Evolutionary conservation across 2,329 filamentous ascomycete species (phyloP).

Genomic region (Pyrenophora teres): DNA sequence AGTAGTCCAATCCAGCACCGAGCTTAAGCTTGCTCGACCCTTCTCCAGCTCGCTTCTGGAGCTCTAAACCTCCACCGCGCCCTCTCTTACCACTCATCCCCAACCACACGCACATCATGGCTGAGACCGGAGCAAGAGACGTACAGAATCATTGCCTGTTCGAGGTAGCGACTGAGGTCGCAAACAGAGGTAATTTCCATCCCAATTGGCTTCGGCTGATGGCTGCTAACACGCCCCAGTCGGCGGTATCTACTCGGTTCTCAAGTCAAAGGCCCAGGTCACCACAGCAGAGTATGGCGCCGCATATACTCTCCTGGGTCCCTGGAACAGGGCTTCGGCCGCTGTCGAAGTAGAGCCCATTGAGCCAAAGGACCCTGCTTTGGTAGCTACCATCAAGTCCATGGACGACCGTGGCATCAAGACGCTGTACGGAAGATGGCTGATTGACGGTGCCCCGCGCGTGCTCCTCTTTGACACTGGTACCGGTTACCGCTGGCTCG

Average conservation of each 20-base stretch:
- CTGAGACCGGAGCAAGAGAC: constrained; percentile 58
- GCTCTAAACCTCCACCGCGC: constrained; percentile 15
- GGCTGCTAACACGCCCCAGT: constrained; percentile 60
- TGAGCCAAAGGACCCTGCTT: constrained; percentile 77
- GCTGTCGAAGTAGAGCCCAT: constrained; percentile 97
- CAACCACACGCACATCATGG: constrained; percentile 32
- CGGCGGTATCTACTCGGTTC: constrained; percentile 97
- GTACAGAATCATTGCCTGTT: constrained; percentile 96
- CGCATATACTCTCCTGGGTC: constrained; percentile 91
- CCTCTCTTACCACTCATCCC: constrained; percentile 3
- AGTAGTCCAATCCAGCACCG: constrained; percentile 33
- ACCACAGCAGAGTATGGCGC: constrained; percentile 99
- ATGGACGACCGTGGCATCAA: constrained; percentile 93
- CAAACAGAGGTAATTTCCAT: constrained; percentile 76
- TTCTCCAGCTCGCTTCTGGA: constrained; percentile 20
- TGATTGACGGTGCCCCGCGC: constrained; percentile 93
- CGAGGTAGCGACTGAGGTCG: constrained; percentile 95
- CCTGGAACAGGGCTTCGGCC: constrained; percentile 88
- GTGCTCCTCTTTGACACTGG: constrained; percentile 95
- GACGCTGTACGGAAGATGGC: constrained; percentile 92
- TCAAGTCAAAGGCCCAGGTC: constrained; percentile 98
- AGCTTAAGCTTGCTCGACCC: constrained; percentile 26
- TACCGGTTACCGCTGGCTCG: constrained; percentile 84
- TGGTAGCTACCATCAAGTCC: constrained; percentile 81
- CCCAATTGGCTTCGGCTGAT: constrained; percentile 6